A percentile compares a stretch with the other conserved stretches of the same genome.
Conservation (phyloP, 2,329 filamentous ascomycete genomes). For the Albifimbria verrucaria region DNA sequence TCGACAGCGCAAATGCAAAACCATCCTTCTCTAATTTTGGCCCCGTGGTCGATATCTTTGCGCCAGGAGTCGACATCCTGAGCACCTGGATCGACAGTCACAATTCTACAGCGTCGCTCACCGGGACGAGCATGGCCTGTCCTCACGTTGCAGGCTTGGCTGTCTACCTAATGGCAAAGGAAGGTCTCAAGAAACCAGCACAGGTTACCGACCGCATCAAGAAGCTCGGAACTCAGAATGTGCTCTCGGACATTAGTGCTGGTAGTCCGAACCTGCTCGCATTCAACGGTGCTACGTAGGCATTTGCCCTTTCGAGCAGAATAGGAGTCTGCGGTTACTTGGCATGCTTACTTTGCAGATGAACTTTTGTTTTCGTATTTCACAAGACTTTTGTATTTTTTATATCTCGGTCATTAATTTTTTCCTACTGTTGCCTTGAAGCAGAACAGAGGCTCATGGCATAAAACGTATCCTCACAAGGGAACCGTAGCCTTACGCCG, state of each 20-base stretch:
- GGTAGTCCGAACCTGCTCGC: conserved; percentile 43
- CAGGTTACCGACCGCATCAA: conserved; percentile 39
- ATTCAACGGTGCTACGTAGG: conserved; percentile 38
- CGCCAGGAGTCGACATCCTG: conserved; percentile 43
- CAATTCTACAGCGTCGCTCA: conserved; percentile 42
- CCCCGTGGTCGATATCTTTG: conserved; percentile 44
- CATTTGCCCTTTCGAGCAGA: too few species aligned
- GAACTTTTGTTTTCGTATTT: background rate
- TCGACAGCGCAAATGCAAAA: conserved; percentile 32
- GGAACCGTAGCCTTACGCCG: too few species aligned
- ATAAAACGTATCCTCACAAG: too few species aligned
- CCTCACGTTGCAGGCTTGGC: conserved; percentile 60
- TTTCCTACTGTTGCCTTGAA: too few species aligned
- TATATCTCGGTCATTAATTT: too few species aligned
- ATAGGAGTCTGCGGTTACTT: too few species aligned
- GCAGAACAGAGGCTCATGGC: too few species aligned
- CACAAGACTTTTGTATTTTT: too few species aligned
- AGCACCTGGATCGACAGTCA: conserved; percentile 43
- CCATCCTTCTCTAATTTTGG: conserved; percentile 51
- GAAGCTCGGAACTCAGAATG: conserved; percentile 35
- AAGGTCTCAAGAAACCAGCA: conserved; percentile 36
- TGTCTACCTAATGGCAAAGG: conserved; percentile 43
- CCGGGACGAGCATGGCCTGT: conserved; percentile 60
- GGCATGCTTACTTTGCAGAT: too few species aligned
- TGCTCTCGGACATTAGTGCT: conserved; percentile 27